Percentiles rank a stretch among this genome's conserved stretches.
These are phyloP conservation scores for Aspergillus heteromorphus DNA, from an alignment of 495 filamentous ascomycete species.

Conservation along the genomic window DNA sequence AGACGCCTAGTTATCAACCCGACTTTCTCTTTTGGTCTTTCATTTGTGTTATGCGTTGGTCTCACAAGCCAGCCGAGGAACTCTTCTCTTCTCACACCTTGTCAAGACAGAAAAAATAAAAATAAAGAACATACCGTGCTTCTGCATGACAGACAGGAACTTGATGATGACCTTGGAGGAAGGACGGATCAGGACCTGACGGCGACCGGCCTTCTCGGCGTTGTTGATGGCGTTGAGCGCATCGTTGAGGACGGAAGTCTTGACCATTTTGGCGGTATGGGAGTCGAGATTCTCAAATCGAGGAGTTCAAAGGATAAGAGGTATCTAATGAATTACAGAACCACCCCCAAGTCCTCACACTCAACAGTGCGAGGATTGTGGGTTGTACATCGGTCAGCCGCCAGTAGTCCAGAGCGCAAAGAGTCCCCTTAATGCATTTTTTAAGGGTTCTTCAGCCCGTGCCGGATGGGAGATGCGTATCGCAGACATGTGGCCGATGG, in stretches of 20 bases:
- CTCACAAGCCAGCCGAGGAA: not conserved
- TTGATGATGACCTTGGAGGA: conserved; percentile 99
- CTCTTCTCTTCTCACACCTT: not conserved
- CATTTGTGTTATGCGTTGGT: too few relatives aligned
- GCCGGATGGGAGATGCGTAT: conserved; percentile 73
- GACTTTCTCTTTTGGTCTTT: conserved; percentile 43
- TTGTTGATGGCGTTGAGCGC: conserved; percentile 99
- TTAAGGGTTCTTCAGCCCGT: conserved; percentile 90
- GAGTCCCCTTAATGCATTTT: conserved; percentile 72
- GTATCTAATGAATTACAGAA: conserved; percentile 56
- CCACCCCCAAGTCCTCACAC: not conserved
- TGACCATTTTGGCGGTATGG: conserved; percentile 83
- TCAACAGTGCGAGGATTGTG: conserved; percentile 48
- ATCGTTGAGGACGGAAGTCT: conserved; percentile 98
- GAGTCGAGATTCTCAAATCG: conserved; percentile 80
- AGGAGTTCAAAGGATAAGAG: conserved; percentile 55
- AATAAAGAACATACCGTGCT: conserved; percentile 96
- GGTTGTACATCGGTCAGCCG: conserved; percentile 64
- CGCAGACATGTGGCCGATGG: conserved; percentile 34
- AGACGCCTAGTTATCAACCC: conserved; percentile 99
- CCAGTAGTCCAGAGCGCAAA: conserved; percentile 81
- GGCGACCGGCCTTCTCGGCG: conserved; percentile 98
- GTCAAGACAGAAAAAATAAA: too few relatives aligned
- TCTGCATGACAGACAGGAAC: conserved; percentile 97
- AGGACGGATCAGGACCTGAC: conserved; percentile 93